A percentile compares a stretch with the other conserved stretches of the same genome.
These are phyloP conservation scores for Extremus antarcticus DNA, from an alignment of 495 filamentous ascomycete species.

Conservation along the genomic window DNA sequence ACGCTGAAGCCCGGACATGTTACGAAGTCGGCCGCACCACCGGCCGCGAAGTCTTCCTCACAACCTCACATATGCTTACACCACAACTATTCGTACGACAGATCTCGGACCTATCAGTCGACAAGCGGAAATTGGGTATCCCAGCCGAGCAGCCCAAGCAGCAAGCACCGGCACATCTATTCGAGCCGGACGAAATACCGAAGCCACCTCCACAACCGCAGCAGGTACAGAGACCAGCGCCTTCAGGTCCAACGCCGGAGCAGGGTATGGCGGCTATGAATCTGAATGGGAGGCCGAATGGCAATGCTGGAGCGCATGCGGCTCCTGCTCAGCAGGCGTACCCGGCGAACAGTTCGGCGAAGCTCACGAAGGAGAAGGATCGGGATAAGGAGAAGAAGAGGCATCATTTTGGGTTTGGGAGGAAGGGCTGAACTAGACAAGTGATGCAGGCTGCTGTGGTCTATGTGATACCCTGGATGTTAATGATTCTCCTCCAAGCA, in stretches of 20 bases:
- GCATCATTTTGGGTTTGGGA: conserved; percentile 64
- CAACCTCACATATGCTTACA: conserved; percentile 82
- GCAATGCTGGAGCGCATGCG: conserved; percentile 27
- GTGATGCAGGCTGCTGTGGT: too few species aligned
- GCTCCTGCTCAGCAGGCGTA: conserved; percentile 7
- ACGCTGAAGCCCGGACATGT: conserved; percentile 76
- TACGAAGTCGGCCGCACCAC: conserved; percentile 69
- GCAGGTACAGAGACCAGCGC: conserved; percentile 28
- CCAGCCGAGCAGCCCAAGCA: conserved; percentile 71
- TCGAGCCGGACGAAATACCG: conserved; percentile 54
- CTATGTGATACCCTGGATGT: too few species aligned
- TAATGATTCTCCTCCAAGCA: background rate
- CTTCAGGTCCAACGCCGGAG: conserved; percentile 44
- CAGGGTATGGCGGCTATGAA: conserved; percentile 49
- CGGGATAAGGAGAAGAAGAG: conserved; percentile 57
- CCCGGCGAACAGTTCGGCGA: conserved; percentile 27
- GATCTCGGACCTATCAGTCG: conserved; percentile 62
- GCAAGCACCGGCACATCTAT: conserved; percentile 73
- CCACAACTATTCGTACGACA: conserved; percentile 73
- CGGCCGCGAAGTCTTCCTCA: conserved; percentile 74
- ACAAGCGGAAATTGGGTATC: conserved; percentile 63
- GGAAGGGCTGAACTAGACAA: conserved; percentile 30
- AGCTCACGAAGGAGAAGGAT: conserved; percentile 42
- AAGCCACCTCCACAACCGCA: conserved; percentile 31
- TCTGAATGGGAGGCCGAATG: conserved; percentile 32